These are phyloP conservation scores for Beauveria scarabaeidicola DNA, from an alignment of 2,329 filamentous ascomycete species.

Conservation along the genomic window DNA sequence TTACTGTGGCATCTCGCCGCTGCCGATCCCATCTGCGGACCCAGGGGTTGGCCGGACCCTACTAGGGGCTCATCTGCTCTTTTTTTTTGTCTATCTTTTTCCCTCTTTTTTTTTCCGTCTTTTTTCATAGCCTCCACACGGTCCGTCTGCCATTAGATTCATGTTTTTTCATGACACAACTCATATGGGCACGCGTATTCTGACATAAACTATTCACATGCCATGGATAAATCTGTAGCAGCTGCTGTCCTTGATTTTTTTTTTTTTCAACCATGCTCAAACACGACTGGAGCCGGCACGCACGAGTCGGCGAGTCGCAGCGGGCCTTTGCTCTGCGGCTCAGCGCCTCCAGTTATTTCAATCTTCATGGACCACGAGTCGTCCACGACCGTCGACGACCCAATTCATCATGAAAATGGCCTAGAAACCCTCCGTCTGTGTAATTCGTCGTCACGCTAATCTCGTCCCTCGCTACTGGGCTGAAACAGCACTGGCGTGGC, in stretches of 20 bases:
- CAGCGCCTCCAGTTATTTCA: not conserved
- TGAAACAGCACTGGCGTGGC: conserved; percentile 5
- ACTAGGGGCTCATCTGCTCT: not conserved
- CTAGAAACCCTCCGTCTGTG: not conserved
- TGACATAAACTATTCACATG: not conserved
- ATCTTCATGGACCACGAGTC: no score
- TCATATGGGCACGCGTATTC: not conserved
- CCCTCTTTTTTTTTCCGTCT: not conserved
- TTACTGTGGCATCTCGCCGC: not conserved
- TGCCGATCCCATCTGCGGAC: conserved; percentile 5
- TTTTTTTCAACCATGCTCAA: not conserved
- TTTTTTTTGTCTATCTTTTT: not conserved
- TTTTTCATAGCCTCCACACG: not conserved
- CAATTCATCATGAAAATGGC: not conserved
- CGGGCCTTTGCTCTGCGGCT: not conserved
- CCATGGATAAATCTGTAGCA: not conserved
- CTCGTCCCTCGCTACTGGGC: not conserved
- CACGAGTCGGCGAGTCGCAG: not conserved
- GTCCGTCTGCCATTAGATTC: no score
- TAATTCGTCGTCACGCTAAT: not conserved
- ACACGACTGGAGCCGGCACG: not conserved
- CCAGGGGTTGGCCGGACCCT: not conserved
- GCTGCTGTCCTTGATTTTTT: not conserved
- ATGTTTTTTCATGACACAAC: not conserved
- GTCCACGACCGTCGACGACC: no score